These are phyloP conservation scores for Entomortierella chlamydospora DNA, from an alignment of 192 early-diverging fungal genomes.

Conservation along the genomic window DNA sequence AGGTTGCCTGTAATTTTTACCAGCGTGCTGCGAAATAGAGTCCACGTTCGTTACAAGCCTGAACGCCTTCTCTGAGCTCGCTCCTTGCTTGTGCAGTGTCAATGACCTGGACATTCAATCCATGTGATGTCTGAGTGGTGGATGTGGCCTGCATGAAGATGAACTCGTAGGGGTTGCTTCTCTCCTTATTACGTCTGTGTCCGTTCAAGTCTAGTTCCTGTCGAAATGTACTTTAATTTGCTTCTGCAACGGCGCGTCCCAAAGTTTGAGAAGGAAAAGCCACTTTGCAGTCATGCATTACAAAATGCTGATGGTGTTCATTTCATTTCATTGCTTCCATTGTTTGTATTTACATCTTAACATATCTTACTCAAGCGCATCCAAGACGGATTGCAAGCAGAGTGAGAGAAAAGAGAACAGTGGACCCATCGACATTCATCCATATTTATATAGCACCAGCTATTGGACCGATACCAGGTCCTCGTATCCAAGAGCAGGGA, in stretches of 20 bases:
- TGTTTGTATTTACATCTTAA: not conserved
- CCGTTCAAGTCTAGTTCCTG: no score
- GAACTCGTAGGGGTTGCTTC: not conserved
- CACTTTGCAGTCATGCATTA: not conserved
- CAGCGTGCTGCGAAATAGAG: slow-evolving; percentile 81
- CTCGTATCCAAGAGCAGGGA: not conserved
- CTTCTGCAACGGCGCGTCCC: not conserved
- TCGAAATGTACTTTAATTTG: not conserved
- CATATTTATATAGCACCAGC: no score
- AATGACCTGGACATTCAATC: not conserved
- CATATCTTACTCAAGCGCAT: not conserved
- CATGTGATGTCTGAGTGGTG: not conserved
- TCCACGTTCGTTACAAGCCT: slow-evolving; percentile 76
- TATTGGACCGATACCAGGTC: no score
- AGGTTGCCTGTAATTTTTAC: no score
- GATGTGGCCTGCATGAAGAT: not conserved
- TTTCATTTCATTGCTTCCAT: not conserved
- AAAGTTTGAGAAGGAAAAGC: not conserved
- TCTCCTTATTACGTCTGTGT: no score
- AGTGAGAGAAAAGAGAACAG: not conserved
- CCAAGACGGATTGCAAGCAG: not conserved
- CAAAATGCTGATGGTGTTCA: not conserved
- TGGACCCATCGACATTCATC: no score
- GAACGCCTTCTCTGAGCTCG: slow-evolving; percentile 67
- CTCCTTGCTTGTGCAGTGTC: slow-evolving; percentile 25